Percentiles rank a stretch among this genome's conserved stretches.
These are phyloP conservation scores for Pseudogymnoascus sp. DNA, from an alignment of 2,329 filamentous ascomycete genomes.

Conservation along the genomic window DNA sequence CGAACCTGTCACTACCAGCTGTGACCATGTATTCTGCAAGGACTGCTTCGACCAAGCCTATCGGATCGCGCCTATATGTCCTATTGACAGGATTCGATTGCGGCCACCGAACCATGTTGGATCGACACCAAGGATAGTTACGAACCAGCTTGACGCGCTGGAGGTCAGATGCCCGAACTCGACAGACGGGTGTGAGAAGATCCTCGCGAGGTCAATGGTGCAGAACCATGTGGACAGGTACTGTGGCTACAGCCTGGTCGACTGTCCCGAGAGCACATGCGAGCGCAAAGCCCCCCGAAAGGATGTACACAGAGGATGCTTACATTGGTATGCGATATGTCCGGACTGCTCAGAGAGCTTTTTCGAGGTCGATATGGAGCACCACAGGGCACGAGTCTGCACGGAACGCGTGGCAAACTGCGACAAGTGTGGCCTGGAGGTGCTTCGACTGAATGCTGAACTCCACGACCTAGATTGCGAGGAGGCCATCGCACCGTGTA, in stretches of 20 bases:
- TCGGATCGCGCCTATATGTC: constrained; percentile 40
- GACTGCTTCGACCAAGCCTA: constrained; percentile 41
- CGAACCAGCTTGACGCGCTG: constrained; percentile 53
- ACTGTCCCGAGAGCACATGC: constrained; percentile 47
- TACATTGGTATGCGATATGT: constrained; percentile 45
- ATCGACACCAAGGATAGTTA: constrained; percentile 36
- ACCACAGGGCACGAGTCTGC: constrained; percentile 40
- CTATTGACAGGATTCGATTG: constrained; percentile 46
- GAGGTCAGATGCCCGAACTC: constrained; percentile 50
- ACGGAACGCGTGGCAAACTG: constrained; percentile 27
- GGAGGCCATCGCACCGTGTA: constrained; percentile 35
- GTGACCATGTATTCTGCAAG: constrained; percentile 58
- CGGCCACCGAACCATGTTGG: constrained; percentile 27
- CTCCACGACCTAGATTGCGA: constrained; percentile 37
- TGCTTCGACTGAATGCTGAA: constrained; percentile 20
- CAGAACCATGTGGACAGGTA: constrained; percentile 47
- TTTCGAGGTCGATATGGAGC: constrained; percentile 39
- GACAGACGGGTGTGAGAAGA: constrained; percentile 40
- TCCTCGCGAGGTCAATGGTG: constrained; percentile 44
- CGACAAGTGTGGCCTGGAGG: constrained; percentile 20
- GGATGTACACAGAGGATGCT: constrained; percentile 42
- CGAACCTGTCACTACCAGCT: constrained; percentile 50
- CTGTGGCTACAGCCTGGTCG: constrained; percentile 46
- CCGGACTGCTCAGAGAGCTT: constrained; percentile 40
- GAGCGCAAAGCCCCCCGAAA: constrained; percentile 42